A percentile compares a stretch with the other conserved stretches of the same genome.
Conservation (phyloP, 2,329 filamentous ascomycete genomes). For the Xylariaceae sp. region DNA sequence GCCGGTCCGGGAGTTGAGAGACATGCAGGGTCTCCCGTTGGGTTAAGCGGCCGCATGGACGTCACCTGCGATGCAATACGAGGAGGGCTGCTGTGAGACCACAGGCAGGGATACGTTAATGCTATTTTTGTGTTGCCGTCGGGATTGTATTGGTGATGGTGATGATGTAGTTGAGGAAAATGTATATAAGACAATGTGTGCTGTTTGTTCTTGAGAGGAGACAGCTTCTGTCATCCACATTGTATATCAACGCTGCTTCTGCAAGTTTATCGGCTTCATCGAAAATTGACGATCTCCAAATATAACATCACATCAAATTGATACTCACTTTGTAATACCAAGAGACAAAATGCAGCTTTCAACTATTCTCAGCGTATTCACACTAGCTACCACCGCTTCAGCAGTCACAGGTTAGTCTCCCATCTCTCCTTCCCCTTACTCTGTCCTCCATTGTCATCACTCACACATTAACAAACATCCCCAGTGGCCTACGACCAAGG, state of each 20-base stretch:
- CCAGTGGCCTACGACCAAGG: constrained; percentile 68
- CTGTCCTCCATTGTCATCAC: background rate
- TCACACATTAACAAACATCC: constrained; percentile 19
- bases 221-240: too few species aligned
- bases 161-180: too few species aligned
- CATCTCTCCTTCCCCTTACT: background rate
- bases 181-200: too few species aligned
- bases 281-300: too few species aligned
- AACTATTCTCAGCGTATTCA: constrained; percentile 29
- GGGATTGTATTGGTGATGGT: too few species aligned
- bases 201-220: too few species aligned
- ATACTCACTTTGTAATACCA: background rate
- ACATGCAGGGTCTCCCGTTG: background rate
- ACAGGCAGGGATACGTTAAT: too few species aligned
- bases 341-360: constrained; percentile 31
- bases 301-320: too few species aligned
- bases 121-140: too few species aligned
- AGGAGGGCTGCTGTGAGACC: constrained; percentile 4
- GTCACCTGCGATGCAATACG: constrained; percentile 8
- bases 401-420: constrained; percentile 26
- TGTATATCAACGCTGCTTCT: too few species aligned
- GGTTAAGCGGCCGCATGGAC: background rate
- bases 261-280: too few species aligned
- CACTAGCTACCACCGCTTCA: constrained; percentile 26
- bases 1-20: constrained; percentile 1